These are phyloP conservation scores for Trichoderma gracile DNA, from an alignment of 2,329 filamentous ascomycete genomes.

Conservation along the genomic window DNA sequence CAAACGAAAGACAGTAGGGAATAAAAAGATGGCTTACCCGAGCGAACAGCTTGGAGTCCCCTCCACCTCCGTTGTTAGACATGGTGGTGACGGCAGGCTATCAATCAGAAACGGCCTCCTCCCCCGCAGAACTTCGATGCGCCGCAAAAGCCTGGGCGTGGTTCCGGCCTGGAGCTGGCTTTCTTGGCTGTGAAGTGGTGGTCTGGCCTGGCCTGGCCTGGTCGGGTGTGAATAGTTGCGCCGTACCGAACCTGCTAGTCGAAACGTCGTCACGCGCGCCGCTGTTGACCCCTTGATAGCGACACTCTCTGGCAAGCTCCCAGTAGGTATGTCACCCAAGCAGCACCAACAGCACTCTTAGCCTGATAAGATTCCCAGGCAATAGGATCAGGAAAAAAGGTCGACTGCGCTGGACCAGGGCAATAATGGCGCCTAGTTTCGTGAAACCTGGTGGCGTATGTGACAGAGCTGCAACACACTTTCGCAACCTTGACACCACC, in stretches of 20 bases:
- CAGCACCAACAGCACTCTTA: not conserved
- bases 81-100: slow-evolving; percentile 42
- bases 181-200: too few species aligned
- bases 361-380: not conserved
- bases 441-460: slow-evolving; percentile 3
- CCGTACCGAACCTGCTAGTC: not conserved
- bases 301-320: too few species aligned
- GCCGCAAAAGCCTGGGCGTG: not conserved
- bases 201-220: not conserved
- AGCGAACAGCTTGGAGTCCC: slow-evolving; percentile 99
- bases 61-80: slow-evolving; percentile 63
- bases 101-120: slow-evolving; percentile 3
- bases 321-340: not conserved
- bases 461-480: not conserved
- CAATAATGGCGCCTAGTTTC: slow-evolving; percentile 1
- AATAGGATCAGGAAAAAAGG: not conserved
- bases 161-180: too few species aligned
- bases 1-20: slow-evolving; percentile 25
- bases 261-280: slow-evolving; percentile 4
- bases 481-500: slow-evolving; percentile 9
- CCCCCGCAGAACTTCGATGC: slow-evolving; percentile 22
- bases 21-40: slow-evolving; percentile 62
- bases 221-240: slow-evolving; percentile 4
- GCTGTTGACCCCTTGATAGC: slow-evolving; percentile 9
- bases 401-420: slow-evolving; percentile 10